A percentile compares a stretch with the other conserved stretches of the same genome.
These are phyloP conservation scores for Cladophialophora immunda DNA, from an alignment of 2,329 filamentous ascomycete genomes.

Conservation along the genomic window DNA sequence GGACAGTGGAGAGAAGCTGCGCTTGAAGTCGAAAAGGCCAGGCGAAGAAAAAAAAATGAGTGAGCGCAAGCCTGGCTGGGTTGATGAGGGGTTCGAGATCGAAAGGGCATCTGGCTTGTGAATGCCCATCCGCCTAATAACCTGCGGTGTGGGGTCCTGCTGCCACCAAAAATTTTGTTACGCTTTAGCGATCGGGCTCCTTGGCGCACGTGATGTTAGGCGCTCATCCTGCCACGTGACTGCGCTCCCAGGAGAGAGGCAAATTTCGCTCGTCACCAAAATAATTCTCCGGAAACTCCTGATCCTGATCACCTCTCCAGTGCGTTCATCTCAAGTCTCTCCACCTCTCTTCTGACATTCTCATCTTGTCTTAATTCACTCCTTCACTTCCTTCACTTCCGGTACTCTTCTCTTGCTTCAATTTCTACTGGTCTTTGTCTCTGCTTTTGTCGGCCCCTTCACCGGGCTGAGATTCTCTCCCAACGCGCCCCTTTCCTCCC, in stretches of 20 bases:
- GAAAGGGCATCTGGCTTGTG: conserved; percentile 38
- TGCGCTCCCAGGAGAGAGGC: neutral
- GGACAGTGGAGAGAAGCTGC: conserved; percentile 39
- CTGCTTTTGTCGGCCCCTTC: neutral
- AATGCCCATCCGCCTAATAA: conserved; percentile 1
- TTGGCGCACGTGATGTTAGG: neutral
- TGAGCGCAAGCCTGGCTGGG: conserved; percentile 39
- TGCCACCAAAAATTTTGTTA: conserved; percentile 9
- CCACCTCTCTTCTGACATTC: conserved; percentile 9
- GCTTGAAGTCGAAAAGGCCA: conserved; percentile 33
- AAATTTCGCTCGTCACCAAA: conserved; percentile 22
- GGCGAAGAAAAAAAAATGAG: conserved; percentile 25
- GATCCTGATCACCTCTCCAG: conserved; percentile 20
- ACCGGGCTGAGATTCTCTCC: neutral
- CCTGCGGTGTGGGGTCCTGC: neutral
- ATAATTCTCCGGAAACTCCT: conserved; percentile 18
- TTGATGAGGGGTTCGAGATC: conserved; percentile 46
- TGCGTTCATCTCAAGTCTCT: conserved; percentile 24
- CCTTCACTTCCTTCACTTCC: conserved; percentile 30
- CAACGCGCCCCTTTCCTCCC: neutral
- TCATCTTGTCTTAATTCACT: conserved; percentile 24
- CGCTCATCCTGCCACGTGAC: neutral
- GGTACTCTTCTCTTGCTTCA: conserved; percentile 5
- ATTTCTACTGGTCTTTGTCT: neutral
- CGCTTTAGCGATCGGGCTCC: neutral